Conservation (phyloP, 2,329 filamentous ascomycete genomes). For the Aspergillus jensenii region DNA sequence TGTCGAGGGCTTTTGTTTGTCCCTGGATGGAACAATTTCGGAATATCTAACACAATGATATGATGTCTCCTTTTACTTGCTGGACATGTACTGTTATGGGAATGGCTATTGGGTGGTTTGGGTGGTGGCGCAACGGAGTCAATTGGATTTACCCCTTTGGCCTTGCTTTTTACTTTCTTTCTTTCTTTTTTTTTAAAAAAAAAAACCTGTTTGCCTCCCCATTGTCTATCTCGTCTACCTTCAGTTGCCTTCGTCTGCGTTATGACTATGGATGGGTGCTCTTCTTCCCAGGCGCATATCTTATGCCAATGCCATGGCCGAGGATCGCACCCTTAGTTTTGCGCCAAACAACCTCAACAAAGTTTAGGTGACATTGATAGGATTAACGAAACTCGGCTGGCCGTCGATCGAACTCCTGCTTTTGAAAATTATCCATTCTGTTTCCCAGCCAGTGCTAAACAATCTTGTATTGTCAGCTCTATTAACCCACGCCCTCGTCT, state of each 20-base stretch:
- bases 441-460: background rate
- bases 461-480: background rate
- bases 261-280: background rate
- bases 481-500: background rate
- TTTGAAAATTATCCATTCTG: background rate
- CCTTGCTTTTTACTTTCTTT: constrained; percentile 6
- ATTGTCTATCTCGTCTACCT: constrained; percentile 1
- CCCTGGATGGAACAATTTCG: constrained; percentile 6
- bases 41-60: constrained; percentile 1
- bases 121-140: constrained; percentile 19
- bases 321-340: constrained; percentile 10
- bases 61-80: constrained; percentile 7
- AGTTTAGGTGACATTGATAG: constrained; percentile 4
- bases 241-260: background rate
- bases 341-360: background rate
- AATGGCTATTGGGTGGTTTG: constrained; percentile 10
- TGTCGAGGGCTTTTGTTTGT: constrained; percentile 5
- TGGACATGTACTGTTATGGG: constrained; percentile 18
- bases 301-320: constrained; percentile 14
- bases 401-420: constrained; percentile 2
- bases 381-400: constrained; percentile 16
- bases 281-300: constrained; percentile 16
- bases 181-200: background rate
- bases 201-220: background rate
- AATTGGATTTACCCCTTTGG: constrained; percentile 10